Base-by-base conservation (phyloP, 495 filamentous ascomycete species). In the Darksidea phi region DNA sequence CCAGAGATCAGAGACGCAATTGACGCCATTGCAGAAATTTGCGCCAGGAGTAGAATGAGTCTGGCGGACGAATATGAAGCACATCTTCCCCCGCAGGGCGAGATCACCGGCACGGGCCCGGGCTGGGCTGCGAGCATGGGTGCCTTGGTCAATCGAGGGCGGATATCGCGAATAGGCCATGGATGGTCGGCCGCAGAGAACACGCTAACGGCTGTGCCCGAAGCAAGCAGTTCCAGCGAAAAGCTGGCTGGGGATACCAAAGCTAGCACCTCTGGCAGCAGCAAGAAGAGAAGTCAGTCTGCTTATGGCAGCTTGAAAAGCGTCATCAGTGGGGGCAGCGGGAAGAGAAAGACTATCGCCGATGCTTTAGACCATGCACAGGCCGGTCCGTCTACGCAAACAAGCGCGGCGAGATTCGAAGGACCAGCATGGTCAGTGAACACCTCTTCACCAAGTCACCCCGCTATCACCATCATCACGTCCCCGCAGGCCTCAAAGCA, bases 11-110 rank as follows among this genome's bases (percentile, higher is more conserved):
- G 77, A 20, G 67, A 67, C 15, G 83, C 83, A 1, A 73, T 87
- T 25, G 79, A 85, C 57, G 80, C 82, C 5, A 86, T 87, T 57
- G 84, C 84, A 18, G 81, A 86, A 64, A 85, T 87, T 52, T 85
- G 80, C 62, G 84, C 84, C 3, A 76, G 80, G 37, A 86, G 81
- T 70, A 81, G 79, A 60, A 71, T 84, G 57, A 85, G 81, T 65
- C 71, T 87, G 41, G 80, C 84, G 25, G 83, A 86, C 65, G 82
- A 86, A 65, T 85, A 87, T 67, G 78, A 74, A 28, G 84, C 83
- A 54, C 84, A 87, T 65, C 78, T 85, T 25, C 83, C 84, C 7
- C 84, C 84, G 0, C 71, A 84, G 25, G 83, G 82, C 6, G 81
- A 85, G 61, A 80, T 86, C 63, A 66, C 56, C 21, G 52, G 57